These are phyloP conservation scores for Pleurotus salmoneostramineus DNA, from an alignment of 768 basidiomycete genomes.

Conservation along the genomic window DNA sequence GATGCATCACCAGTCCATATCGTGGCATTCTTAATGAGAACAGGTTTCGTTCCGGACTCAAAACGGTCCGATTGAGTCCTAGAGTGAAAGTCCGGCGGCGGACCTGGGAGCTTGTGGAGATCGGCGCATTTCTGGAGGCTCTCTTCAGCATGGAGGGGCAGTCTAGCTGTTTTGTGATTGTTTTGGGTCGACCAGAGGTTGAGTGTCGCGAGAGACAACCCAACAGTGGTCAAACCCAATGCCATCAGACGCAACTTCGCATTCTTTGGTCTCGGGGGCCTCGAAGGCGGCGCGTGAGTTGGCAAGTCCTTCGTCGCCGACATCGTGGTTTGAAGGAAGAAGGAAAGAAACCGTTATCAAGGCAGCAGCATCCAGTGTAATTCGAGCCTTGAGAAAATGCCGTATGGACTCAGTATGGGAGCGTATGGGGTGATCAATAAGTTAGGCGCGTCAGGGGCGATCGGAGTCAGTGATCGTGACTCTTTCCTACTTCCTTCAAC, in stretches of 20 bases:
- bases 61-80: constrained; percentile 60
- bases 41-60: constrained; percentile 60
- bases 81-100: constrained; percentile 28
- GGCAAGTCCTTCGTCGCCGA: constrained; percentile 5
- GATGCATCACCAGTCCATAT: constrained; percentile 60
- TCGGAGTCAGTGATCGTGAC: not conserved
- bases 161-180: not conserved
- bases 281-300: not conserved
- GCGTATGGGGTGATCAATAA: not conserved
- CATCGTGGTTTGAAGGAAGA: constrained; percentile 4
- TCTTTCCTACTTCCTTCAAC: not conserved
- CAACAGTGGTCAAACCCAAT: not conserved
- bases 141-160: constrained; percentile 22
- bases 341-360: not conserved
- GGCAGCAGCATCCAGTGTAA: not conserved
- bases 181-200: not conserved
- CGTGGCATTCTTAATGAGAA: constrained; percentile 68
- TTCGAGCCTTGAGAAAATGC: not conserved
- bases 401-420: not conserved
- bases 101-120: constrained; percentile 44
- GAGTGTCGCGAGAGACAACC: not conserved
- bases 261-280: not conserved
- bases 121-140: constrained; percentile 47
- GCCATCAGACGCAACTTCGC: constrained; percentile 7
- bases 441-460: no score